Evolutionary conservation across 2,329 filamentous ascomycete genomes (phyloP).

Genomic region (Talaromyces sp.): DNA sequence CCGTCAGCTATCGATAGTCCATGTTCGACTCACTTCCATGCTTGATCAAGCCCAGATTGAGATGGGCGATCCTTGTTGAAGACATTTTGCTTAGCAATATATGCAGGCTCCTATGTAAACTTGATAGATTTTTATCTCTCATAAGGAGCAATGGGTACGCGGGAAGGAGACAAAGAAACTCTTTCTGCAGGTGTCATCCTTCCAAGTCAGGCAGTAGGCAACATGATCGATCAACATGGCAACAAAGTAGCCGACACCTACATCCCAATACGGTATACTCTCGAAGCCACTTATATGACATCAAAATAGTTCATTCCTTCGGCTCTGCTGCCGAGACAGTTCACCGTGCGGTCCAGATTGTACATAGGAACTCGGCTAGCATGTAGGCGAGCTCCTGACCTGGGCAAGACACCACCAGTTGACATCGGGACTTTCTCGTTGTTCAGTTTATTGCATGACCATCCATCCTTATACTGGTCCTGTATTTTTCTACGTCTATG

Average conservation of each 20-base stretch:
- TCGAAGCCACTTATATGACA: neutral
- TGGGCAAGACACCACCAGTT: neutral
- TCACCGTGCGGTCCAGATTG: neutral
- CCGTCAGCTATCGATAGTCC: neutral
- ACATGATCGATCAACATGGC: neutral
- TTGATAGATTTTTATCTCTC: too few species aligned
- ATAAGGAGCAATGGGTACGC: neutral
- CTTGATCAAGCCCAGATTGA: slow-evolving; percentile 1
- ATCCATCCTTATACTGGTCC: too few species aligned
- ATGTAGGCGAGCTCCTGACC: slow-evolving; percentile 5
- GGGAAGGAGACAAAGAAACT: neutral
- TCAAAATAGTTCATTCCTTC: neutral
- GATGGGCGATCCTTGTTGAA: neutral
- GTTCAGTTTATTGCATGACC: neutral
- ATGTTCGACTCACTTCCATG: neutral
- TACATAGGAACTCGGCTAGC: slow-evolving; percentile 5
- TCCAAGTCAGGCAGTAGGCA: neutral
- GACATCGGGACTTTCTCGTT: neutral
- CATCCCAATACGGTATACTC: neutral
- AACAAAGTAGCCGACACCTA: neutral
- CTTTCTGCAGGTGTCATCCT: neutral
- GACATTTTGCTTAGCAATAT: neutral
- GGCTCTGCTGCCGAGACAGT: neutral
- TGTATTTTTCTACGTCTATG: too few species aligned
- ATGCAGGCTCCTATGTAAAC: neutral